These are phyloP conservation scores for Metschnikowia anglica DNA, from an alignment of 805 yeast species.

Conservation along the genomic window DNA sequence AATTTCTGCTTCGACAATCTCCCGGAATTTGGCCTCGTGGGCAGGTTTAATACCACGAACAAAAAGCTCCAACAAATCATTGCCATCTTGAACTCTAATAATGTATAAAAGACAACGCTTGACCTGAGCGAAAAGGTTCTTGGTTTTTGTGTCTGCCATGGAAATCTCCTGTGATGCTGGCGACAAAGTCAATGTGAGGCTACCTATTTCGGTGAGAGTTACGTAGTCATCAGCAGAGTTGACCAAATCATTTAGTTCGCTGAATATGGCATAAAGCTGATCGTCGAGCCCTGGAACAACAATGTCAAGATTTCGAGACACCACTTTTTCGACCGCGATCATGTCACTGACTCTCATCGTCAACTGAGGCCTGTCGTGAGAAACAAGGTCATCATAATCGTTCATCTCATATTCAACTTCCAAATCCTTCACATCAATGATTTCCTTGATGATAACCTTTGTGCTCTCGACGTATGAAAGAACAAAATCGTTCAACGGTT, in stretches of 20 bases:
- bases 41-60: constrained; percentile 62
- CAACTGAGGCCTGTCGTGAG: constrained; percentile 46
- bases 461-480: constrained; percentile 49
- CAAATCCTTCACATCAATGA: constrained; percentile 55
- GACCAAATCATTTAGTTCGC: constrained; percentile 41
- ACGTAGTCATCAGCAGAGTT: constrained; percentile 41
- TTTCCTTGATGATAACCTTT: constrained; percentile 41
- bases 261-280: constrained; percentile 46
- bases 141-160: constrained; percentile 54
- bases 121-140: constrained; percentile 66
- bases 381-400: constrained; percentile 66
- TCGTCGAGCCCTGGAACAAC: constrained; percentile 55
- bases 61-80: constrained; percentile 65
- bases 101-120: constrained; percentile 81
- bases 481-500: constrained; percentile 77
- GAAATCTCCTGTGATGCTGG: constrained; percentile 47
- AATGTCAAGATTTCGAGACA: constrained; percentile 41
- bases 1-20: constrained; percentile 50
- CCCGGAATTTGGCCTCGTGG: constrained; percentile 66
- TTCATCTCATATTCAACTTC: constrained; percentile 61
- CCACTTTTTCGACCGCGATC: constrained; percentile 44
- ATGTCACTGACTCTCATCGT: constrained; percentile 47
- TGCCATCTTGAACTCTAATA: constrained; percentile 75
- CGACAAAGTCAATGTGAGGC: constrained; percentile 57
- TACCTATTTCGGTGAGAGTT: constrained; percentile 51